A percentile compares a stretch with the other conserved stretches of the same genome.
Evolutionary conservation across 2,329 filamentous ascomycete species (phyloP).

Genomic region (Cladosporium halotolerans): DNA sequence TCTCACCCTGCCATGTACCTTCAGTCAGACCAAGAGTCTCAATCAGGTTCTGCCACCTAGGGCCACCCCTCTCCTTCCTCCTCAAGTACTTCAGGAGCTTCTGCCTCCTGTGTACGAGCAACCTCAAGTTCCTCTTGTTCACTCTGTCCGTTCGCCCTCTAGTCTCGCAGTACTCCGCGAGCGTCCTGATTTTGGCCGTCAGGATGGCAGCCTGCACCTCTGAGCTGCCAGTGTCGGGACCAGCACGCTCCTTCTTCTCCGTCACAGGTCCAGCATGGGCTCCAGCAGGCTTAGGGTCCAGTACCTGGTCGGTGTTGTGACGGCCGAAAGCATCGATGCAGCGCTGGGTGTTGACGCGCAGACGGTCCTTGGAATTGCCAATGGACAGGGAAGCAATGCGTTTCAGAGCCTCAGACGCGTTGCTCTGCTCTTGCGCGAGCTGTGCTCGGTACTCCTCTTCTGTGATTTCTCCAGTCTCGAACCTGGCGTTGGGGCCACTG

Average conservation of each 20-base stretch:
- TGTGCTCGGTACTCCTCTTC: constrained; percentile 40
- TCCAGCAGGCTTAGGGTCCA: constrained; percentile 55
- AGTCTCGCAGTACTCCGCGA: constrained; percentile 65
- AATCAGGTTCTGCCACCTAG: constrained; percentile 81
- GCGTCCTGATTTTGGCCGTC: constrained; percentile 82
- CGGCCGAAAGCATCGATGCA: constrained; percentile 85
- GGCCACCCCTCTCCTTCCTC: constrained; percentile 82
- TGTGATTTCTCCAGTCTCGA: constrained; percentile 16
- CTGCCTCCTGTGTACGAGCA: constrained; percentile 83
- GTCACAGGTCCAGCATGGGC: constrained; percentile 35
- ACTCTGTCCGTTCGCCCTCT: constrained; percentile 80
- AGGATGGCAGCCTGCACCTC: constrained; percentile 97
- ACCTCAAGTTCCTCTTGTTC: constrained; percentile 82
- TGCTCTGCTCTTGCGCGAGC: constrained; percentile 34
- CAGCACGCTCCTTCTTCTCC: constrained; percentile 58
- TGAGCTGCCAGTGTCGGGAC: constrained; percentile 86
- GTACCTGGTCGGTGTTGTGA: constrained; percentile 71
- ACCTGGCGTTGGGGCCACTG: background rate
- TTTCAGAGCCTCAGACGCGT: constrained; percentile 66
- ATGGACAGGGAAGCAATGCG: constrained; percentile 75
- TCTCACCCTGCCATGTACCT: constrained; percentile 86
- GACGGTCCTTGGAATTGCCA: constrained; percentile 69
- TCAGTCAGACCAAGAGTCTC: constrained; percentile 78
- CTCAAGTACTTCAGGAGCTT: constrained; percentile 83
- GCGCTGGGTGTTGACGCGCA: constrained; percentile 74